A percentile compares a stretch with the other conserved stretches of the same genome.
These are phyloP conservation scores for Dactylellina haptotyla DNA, from an alignment of 2,329 filamentous ascomycete species.

Conservation along the genomic window DNA sequence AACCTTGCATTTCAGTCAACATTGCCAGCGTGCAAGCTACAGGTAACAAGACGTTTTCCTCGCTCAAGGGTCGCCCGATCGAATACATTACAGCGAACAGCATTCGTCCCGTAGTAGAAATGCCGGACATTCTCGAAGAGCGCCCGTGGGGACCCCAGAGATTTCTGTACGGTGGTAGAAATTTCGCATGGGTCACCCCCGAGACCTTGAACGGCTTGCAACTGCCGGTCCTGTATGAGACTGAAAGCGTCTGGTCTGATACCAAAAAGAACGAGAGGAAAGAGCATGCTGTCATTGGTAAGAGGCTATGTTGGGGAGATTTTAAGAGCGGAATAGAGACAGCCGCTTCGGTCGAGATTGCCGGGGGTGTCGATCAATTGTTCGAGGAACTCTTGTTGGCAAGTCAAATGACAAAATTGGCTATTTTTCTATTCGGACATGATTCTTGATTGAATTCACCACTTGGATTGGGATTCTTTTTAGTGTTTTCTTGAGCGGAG, in stretches of 20 bases:
- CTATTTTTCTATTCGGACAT: slow-evolving; percentile 28
- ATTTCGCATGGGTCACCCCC: slow-evolving; percentile 18
- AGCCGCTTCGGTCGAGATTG: slow-evolving; percentile 6
- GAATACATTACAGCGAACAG: slow-evolving; percentile 9
- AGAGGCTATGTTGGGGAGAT: slow-evolving; percentile 20
- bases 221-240: slow-evolving; percentile 15
- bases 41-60: not conserved
- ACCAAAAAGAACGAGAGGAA: not conserved
- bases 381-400: slow-evolving; percentile 26
- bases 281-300: not conserved
- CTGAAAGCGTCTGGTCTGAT: not conserved
- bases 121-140: not conserved
- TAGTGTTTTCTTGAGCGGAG: no score
- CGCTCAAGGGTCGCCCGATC: slow-evolving; percentile 12
- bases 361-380: slow-evolving; percentile 13
- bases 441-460: slow-evolving; percentile 8
- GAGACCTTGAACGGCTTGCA: slow-evolving; percentile 1
- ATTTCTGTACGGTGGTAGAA: slow-evolving; percentile 21
- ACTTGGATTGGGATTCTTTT: no score
- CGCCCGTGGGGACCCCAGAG: slow-evolving; percentile 10
- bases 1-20: slow-evolving; percentile 28
- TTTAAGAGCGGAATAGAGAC: not conserved
- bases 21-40: not conserved
- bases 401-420: slow-evolving; percentile 35
- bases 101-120: not conserved